These are phyloP conservation scores for Thraustochytrium striatum DNA, from an alignment of 352 stramenopile species.

Conservation along the genomic window DNA sequence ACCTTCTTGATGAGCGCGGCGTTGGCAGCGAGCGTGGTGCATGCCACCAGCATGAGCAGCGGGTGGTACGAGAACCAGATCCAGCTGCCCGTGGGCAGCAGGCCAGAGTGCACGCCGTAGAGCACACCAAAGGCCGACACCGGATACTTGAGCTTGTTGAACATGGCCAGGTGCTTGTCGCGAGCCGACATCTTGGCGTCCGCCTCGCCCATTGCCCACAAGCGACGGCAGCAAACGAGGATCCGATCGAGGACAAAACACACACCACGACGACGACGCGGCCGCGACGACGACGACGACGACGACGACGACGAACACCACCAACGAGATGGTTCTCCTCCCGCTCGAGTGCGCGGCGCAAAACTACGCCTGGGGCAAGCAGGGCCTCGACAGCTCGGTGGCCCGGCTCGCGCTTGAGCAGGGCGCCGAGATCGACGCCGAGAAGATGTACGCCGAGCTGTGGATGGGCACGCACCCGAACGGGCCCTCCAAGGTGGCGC, in stretches of 20 bases:
- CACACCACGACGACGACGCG: no score
- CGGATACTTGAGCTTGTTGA: slow-evolving; percentile 27
- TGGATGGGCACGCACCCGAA: slow-evolving; percentile 91
- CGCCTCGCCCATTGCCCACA: no score
- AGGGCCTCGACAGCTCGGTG: slow-evolving; percentile 69
- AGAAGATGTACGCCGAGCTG: slow-evolving; percentile 73
- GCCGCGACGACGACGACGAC: no score
- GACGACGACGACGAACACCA: no score
- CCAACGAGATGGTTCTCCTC: slow-evolving; percentile 60
- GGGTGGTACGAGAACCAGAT: slow-evolving; percentile 51
- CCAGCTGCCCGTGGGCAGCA: slow-evolving; percentile 7
- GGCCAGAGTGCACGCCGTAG: not conserved
- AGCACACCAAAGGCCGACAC: not conserved
- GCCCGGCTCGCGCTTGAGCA: slow-evolving; percentile 66
- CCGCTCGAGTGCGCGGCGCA: slow-evolving; percentile 74
- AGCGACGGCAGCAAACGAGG: no score
- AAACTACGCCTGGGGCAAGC: slow-evolving; percentile 83
- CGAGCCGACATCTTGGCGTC: no score
- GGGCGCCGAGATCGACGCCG: slow-evolving; percentile 51
- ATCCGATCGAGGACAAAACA: no score
- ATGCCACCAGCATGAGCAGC: slow-evolving; percentile 42
- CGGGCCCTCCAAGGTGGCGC: slow-evolving; percentile 72
- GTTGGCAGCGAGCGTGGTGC: slow-evolving; percentile 18
- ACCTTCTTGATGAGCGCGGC: slow-evolving; percentile 48
- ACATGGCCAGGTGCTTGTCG: no score